Percentiles rank a stretch among this genome's conserved stretches.
phyloP scores from a whole-genome alignment of 495 filamentous ascomycete genomes.

The Tuber melanosporum region DNA sequence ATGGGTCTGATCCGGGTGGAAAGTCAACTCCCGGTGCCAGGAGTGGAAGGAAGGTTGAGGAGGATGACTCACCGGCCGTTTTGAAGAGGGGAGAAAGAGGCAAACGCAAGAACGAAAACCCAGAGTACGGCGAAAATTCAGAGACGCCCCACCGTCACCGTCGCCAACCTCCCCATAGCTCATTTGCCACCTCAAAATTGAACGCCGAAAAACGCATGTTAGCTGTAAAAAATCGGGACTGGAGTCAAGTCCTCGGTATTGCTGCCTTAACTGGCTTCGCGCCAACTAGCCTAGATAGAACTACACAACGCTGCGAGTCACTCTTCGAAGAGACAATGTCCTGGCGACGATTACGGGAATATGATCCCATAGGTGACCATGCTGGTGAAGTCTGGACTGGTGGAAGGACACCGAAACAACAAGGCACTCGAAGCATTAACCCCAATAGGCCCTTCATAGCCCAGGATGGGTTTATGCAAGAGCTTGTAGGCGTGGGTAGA shows the following conservation, averaged over 20 bases:
- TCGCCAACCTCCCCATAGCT: neutral
- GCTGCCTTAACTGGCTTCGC: slow-evolving; percentile 22
- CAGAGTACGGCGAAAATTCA: neutral
- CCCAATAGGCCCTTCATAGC: neutral
- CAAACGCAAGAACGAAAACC: neutral
- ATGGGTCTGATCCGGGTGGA: neutral
- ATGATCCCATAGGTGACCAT: neutral
- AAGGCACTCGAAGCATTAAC: neutral
- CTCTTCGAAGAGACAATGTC: slow-evolving; percentile 22
- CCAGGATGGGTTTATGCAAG: slow-evolving; percentile 22
- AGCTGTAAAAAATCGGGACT: slow-evolving; percentile 15
- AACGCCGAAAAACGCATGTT: slow-evolving; percentile 15
- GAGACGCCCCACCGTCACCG: neutral
- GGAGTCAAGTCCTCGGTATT: slow-evolving; percentile 27
- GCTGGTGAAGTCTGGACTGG: slow-evolving; percentile 20
- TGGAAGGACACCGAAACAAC: neutral
- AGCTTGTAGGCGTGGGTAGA: neutral
- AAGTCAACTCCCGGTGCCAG: slow-evolving; percentile 8
- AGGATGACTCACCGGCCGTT: neutral
- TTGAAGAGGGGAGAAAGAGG: neutral
- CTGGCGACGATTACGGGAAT: slow-evolving; percentile 19
- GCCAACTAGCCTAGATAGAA: slow-evolving; percentile 9
- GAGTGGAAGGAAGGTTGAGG: neutral
- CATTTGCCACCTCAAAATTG: neutral
- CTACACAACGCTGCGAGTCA: slow-evolving; percentile 17